Evolutionary conservation across 176 grass and related monocot species (phyloP).

Genomic region (Typha latifolia): DNA sequence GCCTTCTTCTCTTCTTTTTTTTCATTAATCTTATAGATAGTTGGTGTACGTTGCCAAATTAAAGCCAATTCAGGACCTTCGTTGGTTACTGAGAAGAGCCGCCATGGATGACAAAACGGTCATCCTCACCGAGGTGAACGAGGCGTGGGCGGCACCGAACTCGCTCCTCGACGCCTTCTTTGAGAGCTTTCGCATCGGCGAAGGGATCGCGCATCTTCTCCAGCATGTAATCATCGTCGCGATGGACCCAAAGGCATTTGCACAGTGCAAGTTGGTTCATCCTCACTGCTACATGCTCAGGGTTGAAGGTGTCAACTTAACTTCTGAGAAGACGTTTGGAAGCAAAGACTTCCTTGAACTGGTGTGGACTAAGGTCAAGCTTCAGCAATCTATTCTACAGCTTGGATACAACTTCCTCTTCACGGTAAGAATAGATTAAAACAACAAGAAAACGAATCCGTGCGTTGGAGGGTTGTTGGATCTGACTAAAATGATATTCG

Average conservation of each 20-base stretch:
- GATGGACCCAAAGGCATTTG: constrained; percentile 14
- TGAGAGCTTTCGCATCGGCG: constrained; percentile 23
- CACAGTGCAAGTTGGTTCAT: constrained; percentile 11
- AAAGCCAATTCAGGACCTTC: background rate
- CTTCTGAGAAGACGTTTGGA: constrained; percentile 2
- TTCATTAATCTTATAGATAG: no score
- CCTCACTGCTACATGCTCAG: constrained; percentile 18
- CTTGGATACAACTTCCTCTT: constrained; percentile 18
- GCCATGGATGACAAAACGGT: constrained; percentile 23
- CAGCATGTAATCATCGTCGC: constrained; percentile 18
- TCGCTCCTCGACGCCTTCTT: constrained; percentile 23
- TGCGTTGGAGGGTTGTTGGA: no score
- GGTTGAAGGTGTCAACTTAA: constrained; percentile 1
- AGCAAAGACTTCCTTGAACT: constrained; percentile 12
- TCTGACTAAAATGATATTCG: no score
- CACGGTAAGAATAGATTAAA: no score
- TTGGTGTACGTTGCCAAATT: background rate
- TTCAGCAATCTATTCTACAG: constrained; percentile 17
- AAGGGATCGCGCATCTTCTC: constrained; percentile 18
- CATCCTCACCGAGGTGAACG: constrained; percentile 27
- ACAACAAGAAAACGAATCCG: no score
- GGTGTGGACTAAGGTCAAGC: constrained; percentile 27
- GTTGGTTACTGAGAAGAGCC: constrained; percentile 8
- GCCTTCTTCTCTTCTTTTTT: no score
- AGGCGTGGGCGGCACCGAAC: constrained; percentile 2